Conservation (phyloP, 2,329 filamentous ascomycete species). For the Apiospora saccharicola region DNA sequence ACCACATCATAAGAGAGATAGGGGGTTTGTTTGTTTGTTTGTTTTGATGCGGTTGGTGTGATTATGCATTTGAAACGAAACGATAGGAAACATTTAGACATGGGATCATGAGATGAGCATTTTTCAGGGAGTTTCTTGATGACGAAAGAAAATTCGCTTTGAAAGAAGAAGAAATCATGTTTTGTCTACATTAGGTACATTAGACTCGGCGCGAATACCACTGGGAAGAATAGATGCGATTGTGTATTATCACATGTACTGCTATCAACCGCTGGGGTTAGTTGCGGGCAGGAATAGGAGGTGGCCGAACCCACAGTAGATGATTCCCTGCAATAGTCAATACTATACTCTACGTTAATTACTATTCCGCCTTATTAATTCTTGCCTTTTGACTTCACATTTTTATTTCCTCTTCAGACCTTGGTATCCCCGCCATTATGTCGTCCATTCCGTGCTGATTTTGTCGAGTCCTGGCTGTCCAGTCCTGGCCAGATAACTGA, state of each 20-base stretch:
- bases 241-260: background rate
- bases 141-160: background rate
- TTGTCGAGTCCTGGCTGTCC: background rate
- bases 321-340: background rate
- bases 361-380: background rate
- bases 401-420: background rate
- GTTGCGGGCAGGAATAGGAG: background rate
- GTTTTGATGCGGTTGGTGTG: background rate
- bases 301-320: background rate
- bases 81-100: slow-evolving; percentile 16
- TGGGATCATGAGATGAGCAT: slow-evolving; percentile 20
- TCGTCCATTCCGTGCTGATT: background rate
- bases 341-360: background rate
- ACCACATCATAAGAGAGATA: too few relatives aligned
- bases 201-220: slow-evolving; percentile 13
- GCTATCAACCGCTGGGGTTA: background rate
- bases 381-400: background rate
- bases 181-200: slow-evolving; percentile 11
- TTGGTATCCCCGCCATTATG: background rate
- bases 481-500: background rate
- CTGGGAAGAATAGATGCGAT: slow-evolving; percentile 3
- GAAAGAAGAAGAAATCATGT: slow-evolving; percentile 3
- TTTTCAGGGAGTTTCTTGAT: slow-evolving; percentile 8
- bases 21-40: background rate
- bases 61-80: slow-evolving; percentile 13